Evolutionary conservation across 2,329 filamentous ascomycete genomes (phyloP), one percentile per base, ranked within the genome.

Genomic region (Gaeumannomyces tritici): DNA sequence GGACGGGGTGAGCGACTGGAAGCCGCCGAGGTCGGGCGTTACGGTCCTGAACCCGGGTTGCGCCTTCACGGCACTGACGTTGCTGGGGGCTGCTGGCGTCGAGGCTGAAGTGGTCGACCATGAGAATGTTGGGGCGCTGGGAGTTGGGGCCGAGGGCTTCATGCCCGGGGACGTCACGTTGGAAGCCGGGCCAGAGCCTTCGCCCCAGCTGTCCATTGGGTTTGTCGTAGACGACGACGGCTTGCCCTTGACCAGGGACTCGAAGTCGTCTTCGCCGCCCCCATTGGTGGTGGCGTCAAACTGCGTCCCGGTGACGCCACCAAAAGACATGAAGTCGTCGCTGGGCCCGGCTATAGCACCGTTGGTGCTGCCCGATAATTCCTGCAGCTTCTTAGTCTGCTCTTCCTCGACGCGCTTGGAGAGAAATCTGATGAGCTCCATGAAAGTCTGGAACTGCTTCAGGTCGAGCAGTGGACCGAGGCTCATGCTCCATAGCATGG

Each of bases 401-500:
- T 98, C 95, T 24, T 89, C 85, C 72, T 99, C 93, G 42, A 99
- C 90, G 62, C 87, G 86, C 24, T 82, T 77, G 0, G 92, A 96
- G 5, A 97, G 77, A 0, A 77, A 82, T 72, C 91, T 96, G 74
- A 98, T 96, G 57, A 96, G 80, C 5, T 86, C 79, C 91, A 98
- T 97, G 73, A 96, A 98, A 0, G 84, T 79, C 71, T 92, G 89
- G 71, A 99, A 99, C 72, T 93, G 93, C 64, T 88, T 82, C 9
- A 98, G 80, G 69, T 96, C 89, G 6, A 99, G 84, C 33, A 99
- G 77, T 0, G 95, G 95, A 0, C 95, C 95, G 4, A 99, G 79
- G 70, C 89, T 91, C 85, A 98, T 97, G 66, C 77, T 85, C 95
- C 95, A 99, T 1, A 99, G 78, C 12, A 96, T 84, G 0, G 95